Base-by-base conservation (phyloP, 176 grass and related monocot species). In the Zoysia japonica region DNA sequence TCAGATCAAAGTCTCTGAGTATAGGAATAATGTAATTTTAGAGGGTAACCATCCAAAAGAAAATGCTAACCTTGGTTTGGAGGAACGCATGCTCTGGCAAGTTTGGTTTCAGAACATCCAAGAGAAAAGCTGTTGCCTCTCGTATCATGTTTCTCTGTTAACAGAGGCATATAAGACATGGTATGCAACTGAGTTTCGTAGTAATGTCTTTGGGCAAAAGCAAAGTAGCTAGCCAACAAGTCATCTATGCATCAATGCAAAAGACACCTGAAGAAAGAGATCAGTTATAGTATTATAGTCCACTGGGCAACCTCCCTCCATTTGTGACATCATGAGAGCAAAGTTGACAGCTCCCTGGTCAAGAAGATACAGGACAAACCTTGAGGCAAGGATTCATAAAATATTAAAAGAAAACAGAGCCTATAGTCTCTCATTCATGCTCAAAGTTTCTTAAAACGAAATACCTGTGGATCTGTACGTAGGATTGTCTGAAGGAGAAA, bases 281-380 rank as follows among this genome's bases (percentile, higher is more conserved):
- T 97, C 94, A 48, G 94, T 97, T 46, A 97, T 97, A 12, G 91
- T 97, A 66, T 97, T 97, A 65, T 97, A 97, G 71, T 97, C 94
- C 9, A 97, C 67, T 55, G 91, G 94, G 68, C 94, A 97, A 16
- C 94, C 94, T 42, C 88, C 95, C 75, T 97, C 95, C 95, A 94
- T 97, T 90, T 97, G 95, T 85, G 95, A 97, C 94, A 97, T 93
- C 94, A 97, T 97, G 50, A 97, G 89, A 73, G 94, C 89, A 93
- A 97, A 97, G 83, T 97, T 94, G 16, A 97, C 92, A 78, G 95
- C 95, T 76, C 92, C 95, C 92, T 94, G 83, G 20, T 57, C 52
- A 71, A 71, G 16, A 54, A 55, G 37, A 48, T 47, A 80, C 67
- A 83, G 2, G 36, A 53, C 39, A 70, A 14, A 62, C 61, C 41